phyloP scores from a whole-genome alignment of 169 alveolate genomes.

The Theileria sp. region DNA sequence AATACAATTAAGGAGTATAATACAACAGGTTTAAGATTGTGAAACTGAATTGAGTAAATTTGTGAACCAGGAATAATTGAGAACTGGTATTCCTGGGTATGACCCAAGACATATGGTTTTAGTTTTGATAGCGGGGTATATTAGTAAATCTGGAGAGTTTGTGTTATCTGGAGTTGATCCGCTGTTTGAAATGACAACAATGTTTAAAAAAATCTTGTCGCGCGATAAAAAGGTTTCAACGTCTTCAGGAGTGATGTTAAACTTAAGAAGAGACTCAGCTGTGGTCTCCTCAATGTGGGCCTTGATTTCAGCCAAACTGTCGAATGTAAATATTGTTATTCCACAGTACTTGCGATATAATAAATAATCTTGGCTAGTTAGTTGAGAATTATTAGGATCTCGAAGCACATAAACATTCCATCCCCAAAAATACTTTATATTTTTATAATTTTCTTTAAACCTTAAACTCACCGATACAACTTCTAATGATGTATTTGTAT shows the following conservation, averaged over 20 bases:
- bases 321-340: conserved; percentile 3
- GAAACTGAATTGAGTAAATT: conserved; percentile 10
- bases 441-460: conserved; percentile 13
- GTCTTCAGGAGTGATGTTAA: conserved; percentile 25
- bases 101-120: conserved; percentile 36
- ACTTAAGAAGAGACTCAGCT: background rate
- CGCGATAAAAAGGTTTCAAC: conserved; percentile 20
- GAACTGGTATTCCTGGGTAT: conserved; percentile 54
- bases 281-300: conserved; percentile 9
- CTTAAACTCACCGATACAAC: background rate
- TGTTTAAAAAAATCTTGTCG: conserved; percentile 33
- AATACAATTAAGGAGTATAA: too few species aligned
- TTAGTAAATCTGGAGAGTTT: background rate
- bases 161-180: conserved; percentile 9
- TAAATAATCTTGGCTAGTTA: conserved; percentile 15
- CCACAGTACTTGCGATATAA: conserved; percentile 59
- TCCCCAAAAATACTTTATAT: conserved; percentile 60
- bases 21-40: background rate
- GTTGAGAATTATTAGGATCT: background rate
- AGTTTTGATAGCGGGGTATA: conserved; percentile 18
- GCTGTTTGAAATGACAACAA: conserved; percentile 37
- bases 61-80: conserved; percentile 30
- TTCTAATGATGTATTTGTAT: background rate
- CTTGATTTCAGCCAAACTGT: conserved; percentile 12
- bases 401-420: conserved; percentile 41